These are phyloP conservation scores for Fraxinus ornus DNA, from an alignment of 305 asterid species.

Conservation along the genomic window DNA sequence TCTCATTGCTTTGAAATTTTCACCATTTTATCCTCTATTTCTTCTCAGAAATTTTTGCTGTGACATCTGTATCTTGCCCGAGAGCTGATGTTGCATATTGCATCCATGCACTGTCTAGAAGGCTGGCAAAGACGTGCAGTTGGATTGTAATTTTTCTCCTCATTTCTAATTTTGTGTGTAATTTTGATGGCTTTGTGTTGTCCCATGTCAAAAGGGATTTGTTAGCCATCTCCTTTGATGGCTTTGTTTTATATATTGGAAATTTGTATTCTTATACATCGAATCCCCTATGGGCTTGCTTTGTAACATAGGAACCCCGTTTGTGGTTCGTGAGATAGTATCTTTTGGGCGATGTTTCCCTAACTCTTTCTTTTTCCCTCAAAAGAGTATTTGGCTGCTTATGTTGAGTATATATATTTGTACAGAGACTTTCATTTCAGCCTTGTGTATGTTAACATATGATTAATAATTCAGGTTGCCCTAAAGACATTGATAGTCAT, in stretches of 20 bases:
- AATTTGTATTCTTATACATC: background rate
- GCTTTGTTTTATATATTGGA: background rate
- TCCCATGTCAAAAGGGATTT: background rate
- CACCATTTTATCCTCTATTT: background rate
- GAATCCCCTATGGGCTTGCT: background rate
- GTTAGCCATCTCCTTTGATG: background rate
- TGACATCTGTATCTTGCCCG: conserved; percentile 64
- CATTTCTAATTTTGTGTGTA: background rate
- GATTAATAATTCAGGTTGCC: conserved; percentile 56
- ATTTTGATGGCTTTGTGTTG: background rate
- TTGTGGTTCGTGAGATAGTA: background rate
- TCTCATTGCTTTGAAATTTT: background rate
- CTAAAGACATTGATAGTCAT: conserved; percentile 73
- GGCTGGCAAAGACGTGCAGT: conserved; percentile 70
- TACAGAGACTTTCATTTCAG: background rate
- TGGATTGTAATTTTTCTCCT: conserved; percentile 63
- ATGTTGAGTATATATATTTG: background rate
- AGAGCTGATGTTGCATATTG: conserved; percentile 93
- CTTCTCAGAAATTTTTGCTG: conserved; percentile 56
- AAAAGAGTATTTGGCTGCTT: background rate
- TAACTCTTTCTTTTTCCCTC: background rate
- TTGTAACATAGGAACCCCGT: background rate
- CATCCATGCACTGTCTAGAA: conserved; percentile 76
- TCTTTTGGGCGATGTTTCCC: background rate
- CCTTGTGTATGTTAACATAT: background rate